Conservation (phyloP, 306 rosid genomes). For the Corylus heterophylla region DNA sequence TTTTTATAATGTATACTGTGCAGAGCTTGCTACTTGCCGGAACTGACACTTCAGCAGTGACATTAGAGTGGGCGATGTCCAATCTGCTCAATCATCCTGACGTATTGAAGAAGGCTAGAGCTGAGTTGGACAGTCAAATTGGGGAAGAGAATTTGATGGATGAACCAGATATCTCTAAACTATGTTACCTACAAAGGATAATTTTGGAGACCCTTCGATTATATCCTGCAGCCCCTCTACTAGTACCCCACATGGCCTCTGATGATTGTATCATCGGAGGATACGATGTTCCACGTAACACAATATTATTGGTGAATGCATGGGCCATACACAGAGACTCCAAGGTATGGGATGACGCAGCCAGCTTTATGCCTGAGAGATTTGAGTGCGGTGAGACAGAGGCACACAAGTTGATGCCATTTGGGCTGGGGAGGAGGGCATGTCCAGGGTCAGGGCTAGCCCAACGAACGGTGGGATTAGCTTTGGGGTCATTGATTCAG, state of each 20-base stretch:
- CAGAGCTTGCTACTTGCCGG: not conserved
- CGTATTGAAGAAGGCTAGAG: conserved; percentile 26
- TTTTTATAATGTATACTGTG: not conserved
- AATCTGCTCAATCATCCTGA: conserved; percentile 35
- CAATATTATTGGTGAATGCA: conserved; percentile 30
- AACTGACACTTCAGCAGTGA: not conserved
- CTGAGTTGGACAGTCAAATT: conserved; percentile 17
- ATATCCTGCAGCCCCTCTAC: not conserved
- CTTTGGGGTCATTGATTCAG: too few species aligned
- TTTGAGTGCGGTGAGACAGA: too few species aligned
- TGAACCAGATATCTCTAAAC: conserved; percentile 31
- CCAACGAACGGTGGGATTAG: too few species aligned
- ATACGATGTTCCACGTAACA: not conserved
- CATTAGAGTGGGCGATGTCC: conserved; percentile 18
- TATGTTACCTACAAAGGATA: conserved; percentile 33
- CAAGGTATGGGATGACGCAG: conserved; percentile 27
- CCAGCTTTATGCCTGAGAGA: conserved; percentile 30
- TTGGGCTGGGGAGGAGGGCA: too few species aligned
- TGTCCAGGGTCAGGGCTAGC: too few species aligned
- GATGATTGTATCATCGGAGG: not conserved
- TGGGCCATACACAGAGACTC: conserved; percentile 47
- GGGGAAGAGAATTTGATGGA: conserved; percentile 29
- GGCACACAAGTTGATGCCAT: too few species aligned
- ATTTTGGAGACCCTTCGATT: conserved; percentile 36
- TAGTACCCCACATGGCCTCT: not conserved